phyloP scores from a whole-genome alignment of 2,329 filamentous ascomycete genomes.

The Fonsecaea monophora region DNA sequence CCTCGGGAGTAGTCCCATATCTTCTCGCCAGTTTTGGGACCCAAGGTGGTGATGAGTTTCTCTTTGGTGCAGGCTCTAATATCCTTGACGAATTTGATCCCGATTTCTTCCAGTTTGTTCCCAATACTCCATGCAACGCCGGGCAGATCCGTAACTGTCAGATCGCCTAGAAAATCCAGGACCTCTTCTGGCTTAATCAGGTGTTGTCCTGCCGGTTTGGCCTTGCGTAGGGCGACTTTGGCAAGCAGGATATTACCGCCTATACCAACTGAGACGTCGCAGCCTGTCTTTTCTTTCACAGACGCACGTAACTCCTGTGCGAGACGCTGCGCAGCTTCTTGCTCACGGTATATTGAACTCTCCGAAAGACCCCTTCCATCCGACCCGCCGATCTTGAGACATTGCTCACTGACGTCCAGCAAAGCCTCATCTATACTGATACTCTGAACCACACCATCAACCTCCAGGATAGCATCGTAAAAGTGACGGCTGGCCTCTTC shows the following conservation, averaged over 20 bases:
- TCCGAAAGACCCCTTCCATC: slow-evolving; percentile 70
- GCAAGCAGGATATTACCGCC: slow-evolving; percentile 89
- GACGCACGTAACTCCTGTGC: slow-evolving; percentile 70
- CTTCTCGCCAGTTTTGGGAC: slow-evolving; percentile 90
- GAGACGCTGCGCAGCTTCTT: slow-evolving; percentile 76
- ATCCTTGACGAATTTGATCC: slow-evolving; percentile 81
- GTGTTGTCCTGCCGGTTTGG: slow-evolving; percentile 92
- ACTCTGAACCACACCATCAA: slow-evolving; percentile 87
- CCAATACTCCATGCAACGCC: slow-evolving; percentile 92
- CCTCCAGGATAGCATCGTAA: slow-evolving; percentile 79
- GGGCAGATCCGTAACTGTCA: slow-evolving; percentile 81
- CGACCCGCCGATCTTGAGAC: slow-evolving; percentile 69
- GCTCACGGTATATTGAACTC: slow-evolving; percentile 75
- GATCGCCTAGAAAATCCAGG: slow-evolving; percentile 74
- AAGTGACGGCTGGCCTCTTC: slow-evolving; percentile 89
- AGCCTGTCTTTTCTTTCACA: slow-evolving; percentile 77
- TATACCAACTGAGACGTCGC: slow-evolving; percentile 90
- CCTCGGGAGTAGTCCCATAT: slow-evolving; percentile 89
- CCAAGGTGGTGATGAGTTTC: slow-evolving; percentile 72
- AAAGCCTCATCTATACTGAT: slow-evolving; percentile 97
- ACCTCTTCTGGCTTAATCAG: slow-evolving; percentile 84
- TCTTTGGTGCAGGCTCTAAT: slow-evolving; percentile 79
- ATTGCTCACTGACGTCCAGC: slow-evolving; percentile 77
- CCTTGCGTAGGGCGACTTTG: slow-evolving; percentile 86
- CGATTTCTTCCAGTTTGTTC: slow-evolving; percentile 85